Percentiles rank a stretch among this genome's conserved stretches.
phyloP scores from a whole-genome alignment of 2,329 filamentous ascomycete genomes.

The Aspergillus cejpii region DNA sequence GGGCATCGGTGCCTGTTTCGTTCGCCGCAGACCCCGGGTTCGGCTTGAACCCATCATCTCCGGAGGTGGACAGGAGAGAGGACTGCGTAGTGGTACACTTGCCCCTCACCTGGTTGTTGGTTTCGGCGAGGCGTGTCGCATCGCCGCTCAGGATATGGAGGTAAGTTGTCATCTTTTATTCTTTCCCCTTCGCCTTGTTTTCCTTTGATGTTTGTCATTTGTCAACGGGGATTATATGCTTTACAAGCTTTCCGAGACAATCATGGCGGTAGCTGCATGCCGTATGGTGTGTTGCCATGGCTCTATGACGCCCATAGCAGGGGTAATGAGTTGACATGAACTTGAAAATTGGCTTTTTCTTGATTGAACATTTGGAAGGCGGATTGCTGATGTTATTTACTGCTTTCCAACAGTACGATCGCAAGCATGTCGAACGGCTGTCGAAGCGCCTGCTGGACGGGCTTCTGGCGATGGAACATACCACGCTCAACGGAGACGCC shows the following conservation, averaged over 20 bases:
- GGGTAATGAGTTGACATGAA: slow-evolving; percentile 50
- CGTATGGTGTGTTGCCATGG: slow-evolving; percentile 29
- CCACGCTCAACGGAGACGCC: slow-evolving; percentile 78
- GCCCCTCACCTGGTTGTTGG: slow-evolving; percentile 84
- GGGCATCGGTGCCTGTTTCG: slow-evolving; percentile 93
- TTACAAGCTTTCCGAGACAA: slow-evolving; percentile 74
- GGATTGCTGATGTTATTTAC: slow-evolving; percentile 9
- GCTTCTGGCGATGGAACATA: slow-evolving; percentile 84
- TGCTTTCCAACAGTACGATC: slow-evolving; percentile 72
- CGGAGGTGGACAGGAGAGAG: slow-evolving; percentile 92
- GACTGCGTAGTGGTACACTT: slow-evolving; percentile 86
- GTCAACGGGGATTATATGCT: slow-evolving; percentile 68
- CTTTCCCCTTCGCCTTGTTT: slow-evolving; percentile 15
- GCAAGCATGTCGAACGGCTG: slow-evolving; percentile 71
- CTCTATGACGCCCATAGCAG: slow-evolving; percentile 60
- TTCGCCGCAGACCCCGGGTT: slow-evolving; percentile 84
- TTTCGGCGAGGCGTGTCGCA: slow-evolving; percentile 90
- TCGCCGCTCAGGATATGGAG: slow-evolving; percentile 81
- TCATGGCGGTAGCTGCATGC: slow-evolving; percentile 47
- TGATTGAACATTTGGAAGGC: background rate
- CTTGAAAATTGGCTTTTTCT: slow-evolving; percentile 11
- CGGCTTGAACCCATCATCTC: slow-evolving; percentile 93
- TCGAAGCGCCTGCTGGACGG: slow-evolving; percentile 79
- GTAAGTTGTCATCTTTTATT: slow-evolving; percentile 52
- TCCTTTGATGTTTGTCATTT: slow-evolving; percentile 8